Percentiles rank a stretch among this genome's conserved stretches.
These are phyloP conservation scores for Umbilicus rupestris DNA, from an alignment of 164 flowering plant species.

Conservation along the genomic window DNA sequence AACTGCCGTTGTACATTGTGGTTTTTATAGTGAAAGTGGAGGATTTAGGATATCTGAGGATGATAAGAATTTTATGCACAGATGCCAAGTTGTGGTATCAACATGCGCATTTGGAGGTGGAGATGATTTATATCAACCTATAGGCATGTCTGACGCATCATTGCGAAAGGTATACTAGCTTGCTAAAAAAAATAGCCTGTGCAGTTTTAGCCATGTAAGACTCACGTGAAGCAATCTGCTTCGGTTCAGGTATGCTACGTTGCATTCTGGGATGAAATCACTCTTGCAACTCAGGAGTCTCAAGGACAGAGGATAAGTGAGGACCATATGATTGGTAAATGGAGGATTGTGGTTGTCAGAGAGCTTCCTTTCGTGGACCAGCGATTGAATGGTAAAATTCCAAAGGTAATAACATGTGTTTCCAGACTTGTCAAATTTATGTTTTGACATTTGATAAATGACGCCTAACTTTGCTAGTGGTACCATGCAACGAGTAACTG, in stretches of 20 bases:
- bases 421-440: background rate
- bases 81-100: slow-evolving; percentile 74
- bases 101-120: slow-evolving; percentile 99
- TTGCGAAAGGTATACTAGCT: slow-evolving; percentile 43
- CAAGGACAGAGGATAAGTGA: slow-evolving; percentile 49
- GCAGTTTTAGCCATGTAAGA: background rate
- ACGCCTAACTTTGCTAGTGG: background rate
- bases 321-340: slow-evolving; percentile 68
- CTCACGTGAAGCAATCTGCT: background rate
- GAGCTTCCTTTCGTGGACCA: slow-evolving; percentile 88
- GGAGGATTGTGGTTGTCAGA: slow-evolving; percentile 74
- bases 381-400: slow-evolving; percentile 93
- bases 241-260: slow-evolving; percentile 79
- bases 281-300: slow-evolving; percentile 55
- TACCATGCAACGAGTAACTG: too few species aligned
- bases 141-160: slow-evolving; percentile 78
- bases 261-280: slow-evolving; percentile 96
- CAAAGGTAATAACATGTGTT: slow-evolving; percentile 52
- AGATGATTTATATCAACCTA: slow-evolving; percentile 93
- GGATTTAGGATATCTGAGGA: slow-evolving; percentile 75
- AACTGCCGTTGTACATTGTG: slow-evolving; percentile 70
- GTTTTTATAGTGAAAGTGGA: slow-evolving; percentile 83
- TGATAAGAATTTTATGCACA: slow-evolving; percentile 58
- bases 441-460: background rate
- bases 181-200: background rate